A percentile compares a stretch with the other conserved stretches of the same genome.
Evolutionary conservation across 768 basidiomycete species (phyloP).

Genomic region (Phanerochaete carnosa): DNA sequence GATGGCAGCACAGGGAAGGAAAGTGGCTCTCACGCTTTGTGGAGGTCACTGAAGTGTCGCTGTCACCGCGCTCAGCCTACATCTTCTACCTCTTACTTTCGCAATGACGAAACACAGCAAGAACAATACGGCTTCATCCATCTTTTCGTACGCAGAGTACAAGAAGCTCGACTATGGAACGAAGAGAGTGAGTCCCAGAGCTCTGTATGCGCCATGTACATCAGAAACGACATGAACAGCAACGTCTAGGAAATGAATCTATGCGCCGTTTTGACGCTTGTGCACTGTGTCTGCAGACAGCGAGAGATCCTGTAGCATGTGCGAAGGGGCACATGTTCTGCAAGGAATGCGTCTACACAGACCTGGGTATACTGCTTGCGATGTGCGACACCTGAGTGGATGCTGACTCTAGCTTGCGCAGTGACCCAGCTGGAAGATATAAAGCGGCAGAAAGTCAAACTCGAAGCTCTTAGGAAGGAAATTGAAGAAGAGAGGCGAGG

Average conservation of each 20-base stretch:
- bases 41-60: background rate
- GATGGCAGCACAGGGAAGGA: background rate
- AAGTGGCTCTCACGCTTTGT: background rate
- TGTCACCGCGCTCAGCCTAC: background rate
- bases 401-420: slow-evolving; percentile 25
- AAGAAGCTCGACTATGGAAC: slow-evolving; percentile 85
- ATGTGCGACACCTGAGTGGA: background rate
- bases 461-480: slow-evolving; percentile 72
- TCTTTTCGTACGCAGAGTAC: slow-evolving; percentile 88
- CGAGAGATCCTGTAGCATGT: slow-evolving; percentile 82
- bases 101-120: slow-evolving; percentile 87
- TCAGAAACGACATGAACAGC: slow-evolving; percentile 32
- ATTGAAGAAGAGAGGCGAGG: slow-evolving; percentile 76
- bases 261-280: slow-evolving; percentile 93
- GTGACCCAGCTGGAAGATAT: slow-evolving; percentile 91
- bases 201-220: background rate
- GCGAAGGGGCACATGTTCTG: slow-evolving; percentile 89
- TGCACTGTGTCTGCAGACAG: slow-evolving; percentile 80
- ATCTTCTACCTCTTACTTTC: background rate
- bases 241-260: slow-evolving; percentile 86
- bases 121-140: slow-evolving; percentile 86
- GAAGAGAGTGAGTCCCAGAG: slow-evolving; percentile 49
- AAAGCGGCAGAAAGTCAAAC: slow-evolving; percentile 79
- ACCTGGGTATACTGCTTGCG: slow-evolving; percentile 58
- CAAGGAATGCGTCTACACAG: slow-evolving; percentile 89